Conservation (phyloP, 139 green algal species). For the Ettlia oleoabundans region DNA sequence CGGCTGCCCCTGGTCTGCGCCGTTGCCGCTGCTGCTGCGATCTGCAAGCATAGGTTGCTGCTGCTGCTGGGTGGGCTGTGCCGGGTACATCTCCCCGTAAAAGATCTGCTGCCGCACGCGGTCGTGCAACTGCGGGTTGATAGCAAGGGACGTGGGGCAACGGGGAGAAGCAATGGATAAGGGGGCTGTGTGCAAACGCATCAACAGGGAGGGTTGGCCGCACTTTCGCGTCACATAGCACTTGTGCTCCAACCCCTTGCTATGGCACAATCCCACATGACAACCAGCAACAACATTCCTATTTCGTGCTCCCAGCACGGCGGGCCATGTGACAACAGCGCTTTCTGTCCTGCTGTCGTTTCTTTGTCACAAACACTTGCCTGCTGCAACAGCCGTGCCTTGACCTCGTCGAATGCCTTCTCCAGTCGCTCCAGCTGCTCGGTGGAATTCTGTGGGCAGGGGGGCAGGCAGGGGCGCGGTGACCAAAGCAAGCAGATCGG, state of each 20-base stretch:
- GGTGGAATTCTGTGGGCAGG: slow-evolving; percentile 66
- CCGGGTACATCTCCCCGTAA: background rate
- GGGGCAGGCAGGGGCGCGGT: background rate
- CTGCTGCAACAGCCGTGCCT: slow-evolving; percentile 88
- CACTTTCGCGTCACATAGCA: too few species aligned
- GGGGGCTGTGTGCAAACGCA: too few species aligned
- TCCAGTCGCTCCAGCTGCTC: slow-evolving; percentile 84
- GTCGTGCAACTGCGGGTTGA: slow-evolving; percentile 73
- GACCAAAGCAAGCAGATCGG: background rate
- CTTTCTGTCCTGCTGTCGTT: too few species aligned
- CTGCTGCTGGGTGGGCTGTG: background rate
- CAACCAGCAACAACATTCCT: too few species aligned
- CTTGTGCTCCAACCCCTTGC: too few species aligned
- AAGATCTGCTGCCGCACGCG: slow-evolving; percentile 70
- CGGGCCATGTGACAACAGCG: too few species aligned
- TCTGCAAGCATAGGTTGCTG: background rate
- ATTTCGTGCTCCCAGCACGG: too few species aligned
- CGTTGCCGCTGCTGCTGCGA: background rate
- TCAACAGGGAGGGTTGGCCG: too few species aligned
- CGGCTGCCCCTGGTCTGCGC: background rate
- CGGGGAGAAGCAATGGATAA: too few species aligned
- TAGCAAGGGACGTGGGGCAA: background rate
- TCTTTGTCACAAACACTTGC: too few species aligned
- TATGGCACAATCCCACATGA: too few species aligned
- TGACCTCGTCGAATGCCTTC: slow-evolving; percentile 82